Evolutionary conservation across 2,329 filamentous ascomycete genomes (phyloP).

Genomic region (Aspergillaceae sp.): DNA sequence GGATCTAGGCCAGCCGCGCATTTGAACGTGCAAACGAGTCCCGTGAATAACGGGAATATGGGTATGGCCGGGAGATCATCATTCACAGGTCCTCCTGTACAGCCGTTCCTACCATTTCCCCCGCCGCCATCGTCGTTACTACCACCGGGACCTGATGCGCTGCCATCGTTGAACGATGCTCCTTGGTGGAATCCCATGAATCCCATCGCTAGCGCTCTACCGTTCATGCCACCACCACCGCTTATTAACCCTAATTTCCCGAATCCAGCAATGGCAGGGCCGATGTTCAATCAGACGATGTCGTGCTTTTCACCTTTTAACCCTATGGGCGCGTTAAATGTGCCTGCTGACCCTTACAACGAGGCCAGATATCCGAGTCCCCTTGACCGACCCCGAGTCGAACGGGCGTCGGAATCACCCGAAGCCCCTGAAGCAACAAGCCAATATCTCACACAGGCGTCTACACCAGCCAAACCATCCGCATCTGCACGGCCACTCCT

Average conservation of each 20-base stretch:
- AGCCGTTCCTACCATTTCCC: not conserved
- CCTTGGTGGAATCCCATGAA: constrained; percentile 6
- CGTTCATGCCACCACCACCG: constrained; percentile 6
- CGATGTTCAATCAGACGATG: constrained; percentile 4
- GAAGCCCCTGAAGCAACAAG: constrained; percentile 48
- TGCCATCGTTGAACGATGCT: not conserved
- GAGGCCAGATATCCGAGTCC: no score
- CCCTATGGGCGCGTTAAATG: not conserved
- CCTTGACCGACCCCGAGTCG: no score
- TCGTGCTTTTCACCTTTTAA: constrained; percentile 4
- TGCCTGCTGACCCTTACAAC: no score
- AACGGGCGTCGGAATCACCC: constrained; percentile 12
- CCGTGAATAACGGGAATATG: not conserved
- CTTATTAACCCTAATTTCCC: constrained; percentile 8
- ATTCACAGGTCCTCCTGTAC: not conserved
- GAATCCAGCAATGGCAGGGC: constrained; percentile 3
- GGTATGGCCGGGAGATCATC: not conserved
- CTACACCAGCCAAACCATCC: constrained; percentile 31
- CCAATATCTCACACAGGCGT: constrained; percentile 53
- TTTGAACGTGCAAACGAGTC: no score
- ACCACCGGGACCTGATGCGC: no score
- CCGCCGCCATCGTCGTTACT: not conserved
- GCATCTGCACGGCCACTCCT: constrained; percentile 55
- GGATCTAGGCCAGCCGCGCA: no score
- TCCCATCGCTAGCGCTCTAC: constrained; percentile 3